Evolutionary conservation across 2,329 filamentous ascomycete species (phyloP).

Genomic region (Pseudocercospora crystallina): DNA sequence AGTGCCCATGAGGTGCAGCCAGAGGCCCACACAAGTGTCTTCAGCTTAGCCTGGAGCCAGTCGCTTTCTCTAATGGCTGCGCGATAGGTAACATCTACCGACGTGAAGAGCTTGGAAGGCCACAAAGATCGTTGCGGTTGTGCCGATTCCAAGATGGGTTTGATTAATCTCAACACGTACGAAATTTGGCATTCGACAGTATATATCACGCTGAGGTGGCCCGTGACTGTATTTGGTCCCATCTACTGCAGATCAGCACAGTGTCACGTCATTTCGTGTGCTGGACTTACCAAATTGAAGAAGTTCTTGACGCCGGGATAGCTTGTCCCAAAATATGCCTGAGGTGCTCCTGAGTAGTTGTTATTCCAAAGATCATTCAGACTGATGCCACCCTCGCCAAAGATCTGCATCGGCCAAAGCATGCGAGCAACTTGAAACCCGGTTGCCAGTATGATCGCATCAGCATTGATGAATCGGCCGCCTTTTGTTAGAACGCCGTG

Average conservation of each 20-base stretch:
- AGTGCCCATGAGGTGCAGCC: conserved; percentile 57
- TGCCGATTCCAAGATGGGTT: conserved; percentile 41
- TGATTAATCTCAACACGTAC: conserved; percentile 45
- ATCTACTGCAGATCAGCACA: conserved; percentile 30
- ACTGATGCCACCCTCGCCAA: conserved; percentile 42
- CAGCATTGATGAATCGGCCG: conserved; percentile 42
- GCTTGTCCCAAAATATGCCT: conserved; percentile 53
- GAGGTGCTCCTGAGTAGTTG: conserved; percentile 32
- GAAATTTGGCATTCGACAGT: conserved; percentile 55
- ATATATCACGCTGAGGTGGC: conserved; percentile 53
- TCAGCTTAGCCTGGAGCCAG: conserved; percentile 44
- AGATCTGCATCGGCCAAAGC: conserved; percentile 49
- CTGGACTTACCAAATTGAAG: conserved; percentile 36
- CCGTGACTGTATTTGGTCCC: conserved; percentile 49
- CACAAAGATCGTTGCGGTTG: conserved; percentile 32
- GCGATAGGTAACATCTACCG: conserved; percentile 39
- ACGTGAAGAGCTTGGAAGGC: conserved; percentile 27
- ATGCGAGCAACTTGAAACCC: conserved; percentile 52
- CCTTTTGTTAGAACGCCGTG: conserved; percentile 41
- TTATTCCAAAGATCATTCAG: conserved; percentile 44
- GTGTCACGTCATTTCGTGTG: background rate
- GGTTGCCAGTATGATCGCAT: conserved; percentile 51
- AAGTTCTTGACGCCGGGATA: conserved; percentile 50
- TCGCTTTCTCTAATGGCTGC: conserved; percentile 39
- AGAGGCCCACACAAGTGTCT: conserved; percentile 49